A percentile compares a stretch with the other conserved stretches of the same genome.
Evolutionary conservation across 2,329 filamentous ascomycete genomes (phyloP).

Genomic region (Fusarium napiforme): DNA sequence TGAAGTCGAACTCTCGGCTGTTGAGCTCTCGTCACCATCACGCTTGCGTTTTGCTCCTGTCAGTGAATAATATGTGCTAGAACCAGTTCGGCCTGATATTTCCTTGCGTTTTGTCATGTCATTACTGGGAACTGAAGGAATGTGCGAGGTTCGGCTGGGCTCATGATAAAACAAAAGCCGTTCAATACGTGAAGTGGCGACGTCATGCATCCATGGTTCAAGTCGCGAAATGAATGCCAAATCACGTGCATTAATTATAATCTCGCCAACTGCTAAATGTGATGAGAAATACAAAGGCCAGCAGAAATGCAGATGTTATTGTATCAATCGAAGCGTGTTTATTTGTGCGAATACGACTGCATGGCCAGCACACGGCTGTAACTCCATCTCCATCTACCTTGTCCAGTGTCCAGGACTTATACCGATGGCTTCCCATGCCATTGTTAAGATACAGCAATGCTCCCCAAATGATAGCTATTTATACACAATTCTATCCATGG

Average conservation of each 20-base stretch:
- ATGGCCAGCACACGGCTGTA: conserved; percentile 33
- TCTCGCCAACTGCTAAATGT: neutral
- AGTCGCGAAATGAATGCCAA: conserved; percentile 51
- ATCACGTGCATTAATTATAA: conserved; percentile 49
- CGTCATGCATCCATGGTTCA: conserved; percentile 25
- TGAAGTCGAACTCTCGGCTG: conserved; percentile 12
- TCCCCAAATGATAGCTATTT: conserved; percentile 27
- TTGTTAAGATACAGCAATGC: conserved; percentile 13
- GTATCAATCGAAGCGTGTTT: conserved; percentile 25
- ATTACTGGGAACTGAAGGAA: neutral
- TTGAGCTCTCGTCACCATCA: conserved; percentile 9
- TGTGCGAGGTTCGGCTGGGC: neutral
- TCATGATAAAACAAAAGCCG: neutral
- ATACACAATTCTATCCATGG: conserved; percentile 41
- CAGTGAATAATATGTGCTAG: neutral
- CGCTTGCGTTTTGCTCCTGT: conserved; percentile 40
- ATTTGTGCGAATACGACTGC: conserved; percentile 33
- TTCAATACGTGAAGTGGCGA: conserved; percentile 22
- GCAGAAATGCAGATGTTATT: neutral
- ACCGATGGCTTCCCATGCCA: conserved; percentile 18
- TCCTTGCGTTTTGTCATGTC: neutral
- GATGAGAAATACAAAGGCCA: neutral
- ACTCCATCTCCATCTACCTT: conserved; percentile 20
- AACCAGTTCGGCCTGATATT: conserved; percentile 5
- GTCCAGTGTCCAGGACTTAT: conserved; percentile 3